Evolutionary conservation across 495 filamentous ascomycete species (phyloP), one percentile per base, ranked within the genome.

Genomic region (Neurospora sp.): DNA sequence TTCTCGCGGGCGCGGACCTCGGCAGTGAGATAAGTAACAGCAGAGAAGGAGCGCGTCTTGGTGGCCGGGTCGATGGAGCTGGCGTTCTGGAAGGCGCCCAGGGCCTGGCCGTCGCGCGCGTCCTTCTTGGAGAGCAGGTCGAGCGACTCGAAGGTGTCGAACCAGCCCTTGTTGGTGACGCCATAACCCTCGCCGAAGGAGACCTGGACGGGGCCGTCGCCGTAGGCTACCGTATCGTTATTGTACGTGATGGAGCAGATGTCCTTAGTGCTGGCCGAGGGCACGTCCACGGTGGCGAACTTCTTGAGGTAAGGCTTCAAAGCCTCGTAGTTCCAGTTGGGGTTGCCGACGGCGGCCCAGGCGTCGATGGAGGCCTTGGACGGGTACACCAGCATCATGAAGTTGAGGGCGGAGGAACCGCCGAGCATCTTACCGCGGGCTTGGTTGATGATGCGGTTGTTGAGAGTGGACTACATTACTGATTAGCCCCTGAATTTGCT

Each of bases 361-460:
- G 84, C 81, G 72, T 89, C 83, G n/a, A 89, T 80, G 21, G 79
- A 82, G 2, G 77, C 81, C 15, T 78, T 79, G 1, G 84, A 84
- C 9, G 82, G 80, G 54, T 85, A 82, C 17, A 87, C 82, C 75
- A 82, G 83, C 75, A 86, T 84, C 66, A 83, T 79, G 42, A 84
- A 85, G 72, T 91, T 92, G 73, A 91, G 80, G 2, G 82, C 85
- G 19, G 85, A 87, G 17, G 85, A 86, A 9, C 89, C 89, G 10
- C 89, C 89, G 3, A 91, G 79, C 48, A 84, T 80, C 74, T 88
- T 88, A 15, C 88, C 89, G 4, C 86, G 86, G 1, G 84, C 76
- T 70, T 85, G 75, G 74, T 70, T 75, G 71, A 84, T 70, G 48
- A 70, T 73, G 5, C 81, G 79, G 77, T 79, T 79, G 72, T 82